phyloP scores from a whole-genome alignment of 768 basidiomycete species.

The Lactifluus rugatus region DNA sequence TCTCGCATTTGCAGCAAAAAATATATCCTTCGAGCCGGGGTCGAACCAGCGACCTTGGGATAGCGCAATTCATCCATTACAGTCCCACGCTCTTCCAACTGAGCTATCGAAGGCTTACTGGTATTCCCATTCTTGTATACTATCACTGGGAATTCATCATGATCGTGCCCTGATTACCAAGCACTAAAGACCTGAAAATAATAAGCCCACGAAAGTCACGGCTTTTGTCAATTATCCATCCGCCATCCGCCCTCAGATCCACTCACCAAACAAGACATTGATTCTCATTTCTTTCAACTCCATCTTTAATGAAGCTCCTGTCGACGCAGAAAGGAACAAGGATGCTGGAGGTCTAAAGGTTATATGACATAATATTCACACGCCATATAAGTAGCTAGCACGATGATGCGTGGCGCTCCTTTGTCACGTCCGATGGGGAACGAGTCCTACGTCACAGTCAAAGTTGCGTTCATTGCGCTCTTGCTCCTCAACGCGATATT shows the following conservation, averaged over 20 bases:
- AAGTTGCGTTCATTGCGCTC: conserved; percentile 40
- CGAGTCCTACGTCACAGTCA: conserved; percentile 32
- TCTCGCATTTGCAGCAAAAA: not conserved
- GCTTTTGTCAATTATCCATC: too few species aligned
- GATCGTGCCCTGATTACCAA: not conserved
- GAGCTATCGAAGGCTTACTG: conserved; percentile 25
- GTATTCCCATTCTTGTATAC: not conserved
- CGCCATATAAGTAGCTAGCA: not conserved
- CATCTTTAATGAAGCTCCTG: too few species aligned
- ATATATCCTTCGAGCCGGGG: conserved; percentile 25
- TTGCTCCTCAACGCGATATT: conserved; percentile 51
- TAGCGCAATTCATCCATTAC: conserved; percentile 21
- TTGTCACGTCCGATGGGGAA: conserved; percentile 21
- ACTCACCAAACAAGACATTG: too few species aligned
- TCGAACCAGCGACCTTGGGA: conserved; percentile 29
- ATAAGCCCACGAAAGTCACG: too few species aligned
- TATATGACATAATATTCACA: conserved; percentile 1
- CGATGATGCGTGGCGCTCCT: too few species aligned
- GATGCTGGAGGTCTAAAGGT: not conserved
- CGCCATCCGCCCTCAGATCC: too few species aligned
- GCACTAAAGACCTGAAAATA: not conserved
- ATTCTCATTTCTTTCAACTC: not conserved
- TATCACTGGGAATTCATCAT: not conserved
- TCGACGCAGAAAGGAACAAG: not conserved
- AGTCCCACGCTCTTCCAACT: conserved; percentile 30